These are phyloP conservation scores for Kodamaea fungicola DNA, from an alignment of 1,139 yeast genomes.

Conservation along the genomic window DNA sequence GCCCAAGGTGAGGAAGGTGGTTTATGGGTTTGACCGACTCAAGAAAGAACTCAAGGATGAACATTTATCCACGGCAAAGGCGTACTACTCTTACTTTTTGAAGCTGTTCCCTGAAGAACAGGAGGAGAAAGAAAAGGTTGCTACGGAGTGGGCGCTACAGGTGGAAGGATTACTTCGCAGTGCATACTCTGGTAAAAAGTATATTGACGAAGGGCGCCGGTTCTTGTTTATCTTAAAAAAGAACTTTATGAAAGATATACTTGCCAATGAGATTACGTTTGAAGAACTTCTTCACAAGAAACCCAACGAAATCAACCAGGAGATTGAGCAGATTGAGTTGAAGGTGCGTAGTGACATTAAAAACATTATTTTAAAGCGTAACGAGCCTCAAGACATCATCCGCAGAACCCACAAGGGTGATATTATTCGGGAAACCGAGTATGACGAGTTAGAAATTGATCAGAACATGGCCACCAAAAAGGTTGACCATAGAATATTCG, in stretches of 20 bases:
- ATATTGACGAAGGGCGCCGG: slow-evolving; percentile 43
- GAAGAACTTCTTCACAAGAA: slow-evolving; percentile 54
- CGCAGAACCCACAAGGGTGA: slow-evolving; percentile 86
- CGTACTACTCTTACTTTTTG: slow-evolving; percentile 35
- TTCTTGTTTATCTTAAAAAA: slow-evolving; percentile 36
- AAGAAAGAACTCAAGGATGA: slow-evolving; percentile 23
- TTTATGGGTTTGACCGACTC: slow-evolving; percentile 9
- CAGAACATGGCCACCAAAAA: slow-evolving; percentile 36
- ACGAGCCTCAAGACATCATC: slow-evolving; percentile 29
- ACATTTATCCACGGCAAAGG: slow-evolving; percentile 34
- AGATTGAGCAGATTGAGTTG: slow-evolving; percentile 65
- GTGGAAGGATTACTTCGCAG: slow-evolving; percentile 40
- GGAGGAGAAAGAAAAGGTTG: slow-evolving; percentile 26
- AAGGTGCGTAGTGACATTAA: slow-evolving; percentile 47
- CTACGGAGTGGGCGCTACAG: slow-evolving; percentile 35
- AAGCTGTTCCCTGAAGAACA: slow-evolving; percentile 42
- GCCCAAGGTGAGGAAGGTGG: background rate
- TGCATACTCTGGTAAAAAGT: slow-evolving; percentile 24
- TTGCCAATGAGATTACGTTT: slow-evolving; percentile 45
- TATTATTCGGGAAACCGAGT: slow-evolving; percentile 43
- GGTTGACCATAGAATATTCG: slow-evolving; percentile 41
- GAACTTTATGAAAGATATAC: slow-evolving; percentile 44
- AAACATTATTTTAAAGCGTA: slow-evolving; percentile 15
- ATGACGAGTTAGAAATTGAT: slow-evolving; percentile 26
- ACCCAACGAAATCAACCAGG: slow-evolving; percentile 69